A percentile compares a stretch with the other conserved stretches of the same genome.
phyloP scores from a whole-genome alignment of 1,284 basidiomycete species.

The Cutaneotrichosporon sp. region DNA sequence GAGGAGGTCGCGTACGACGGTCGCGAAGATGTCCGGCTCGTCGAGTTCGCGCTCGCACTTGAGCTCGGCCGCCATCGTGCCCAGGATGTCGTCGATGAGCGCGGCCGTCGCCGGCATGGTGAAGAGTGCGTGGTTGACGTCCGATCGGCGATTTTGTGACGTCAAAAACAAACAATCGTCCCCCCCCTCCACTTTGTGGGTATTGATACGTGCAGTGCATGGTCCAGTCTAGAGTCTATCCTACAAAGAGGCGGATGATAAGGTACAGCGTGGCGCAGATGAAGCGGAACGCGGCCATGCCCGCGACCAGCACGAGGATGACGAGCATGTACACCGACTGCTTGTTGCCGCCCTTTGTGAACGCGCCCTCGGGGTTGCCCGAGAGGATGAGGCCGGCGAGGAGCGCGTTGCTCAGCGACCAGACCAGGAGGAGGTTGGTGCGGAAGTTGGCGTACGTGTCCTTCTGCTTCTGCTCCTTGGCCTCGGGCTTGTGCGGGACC shows the following conservation, averaged over 20 bases:
- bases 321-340: conserved; percentile 56
- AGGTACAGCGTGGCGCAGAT: conserved; percentile 66
- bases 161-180: conserved; percentile 4
- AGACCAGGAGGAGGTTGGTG: conserved; percentile 59
- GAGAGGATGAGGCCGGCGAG: conserved; percentile 83
- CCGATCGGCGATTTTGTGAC: too few species aligned
- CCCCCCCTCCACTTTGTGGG: too few species aligned
- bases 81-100: background rate
- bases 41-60: too few species aligned
- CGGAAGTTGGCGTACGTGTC: conserved; percentile 85
- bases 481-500: conserved; percentile 56
- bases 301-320: conserved; percentile 53
- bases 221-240: conserved; percentile 54
- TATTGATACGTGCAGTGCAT: too few species aligned
- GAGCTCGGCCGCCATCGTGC: conserved; percentile 1
- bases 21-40: background rate
- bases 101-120: too few species aligned
- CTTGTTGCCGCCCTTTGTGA: conserved; percentile 58
- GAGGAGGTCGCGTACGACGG: background rate
- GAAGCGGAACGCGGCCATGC: conserved; percentile 59
- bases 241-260: conserved; percentile 64
- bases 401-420: conserved; percentile 61
- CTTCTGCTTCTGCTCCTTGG: conserved; percentile 69
- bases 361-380: conserved; percentile 65
- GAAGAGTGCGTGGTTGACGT: too few species aligned